Conservation (phyloP, 768 basidiomycete species). For the Pulveroboletus sp. region DNA sequence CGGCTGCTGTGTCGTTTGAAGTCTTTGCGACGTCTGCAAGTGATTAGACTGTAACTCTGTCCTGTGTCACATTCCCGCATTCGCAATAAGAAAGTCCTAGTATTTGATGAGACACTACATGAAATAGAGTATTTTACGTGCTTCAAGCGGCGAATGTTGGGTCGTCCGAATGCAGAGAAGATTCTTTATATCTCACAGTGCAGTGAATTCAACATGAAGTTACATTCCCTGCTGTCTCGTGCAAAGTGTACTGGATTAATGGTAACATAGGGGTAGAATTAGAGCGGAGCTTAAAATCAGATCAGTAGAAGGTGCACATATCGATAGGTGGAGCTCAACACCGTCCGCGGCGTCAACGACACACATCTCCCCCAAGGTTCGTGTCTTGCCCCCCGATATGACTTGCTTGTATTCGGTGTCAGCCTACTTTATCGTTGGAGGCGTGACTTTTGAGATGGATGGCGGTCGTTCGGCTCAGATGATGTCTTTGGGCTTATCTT, state of each 20-base stretch:
- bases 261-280: slow-evolving; percentile 4
- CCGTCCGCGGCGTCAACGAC: slow-evolving; percentile 18
- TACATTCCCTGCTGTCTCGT: slow-evolving; percentile 3
- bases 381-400: slow-evolving; percentile 7
- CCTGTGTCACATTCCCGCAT: slow-evolving; percentile 25
- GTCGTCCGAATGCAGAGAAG: not conserved
- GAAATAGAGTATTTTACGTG: not conserved
- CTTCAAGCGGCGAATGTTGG: not conserved
- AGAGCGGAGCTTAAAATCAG: slow-evolving; percentile 23
- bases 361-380: slow-evolving; percentile 22
- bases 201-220: too few species aligned
- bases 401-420: not conserved
- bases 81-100: slow-evolving; percentile 10
- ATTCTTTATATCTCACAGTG: slow-evolving; percentile 6
- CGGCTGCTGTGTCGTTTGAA: slow-evolving; percentile 19
- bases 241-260: not conserved
- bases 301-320: slow-evolving; percentile 10
- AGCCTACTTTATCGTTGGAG: not conserved
- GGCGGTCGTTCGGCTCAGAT: slow-evolving; percentile 13
- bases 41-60: slow-evolving; percentile 26
- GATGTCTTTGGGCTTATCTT: slow-evolving; percentile 21
- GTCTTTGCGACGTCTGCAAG: slow-evolving; percentile 10
- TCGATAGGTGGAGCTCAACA: slow-evolving; percentile 16
- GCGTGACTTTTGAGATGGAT: slow-evolving; percentile 20
- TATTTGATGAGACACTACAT: slow-evolving; percentile 5